These are phyloP conservation scores for Diplodia mutila DNA, from an alignment of 2,329 filamentous ascomycete species.

Conservation along the genomic window DNA sequence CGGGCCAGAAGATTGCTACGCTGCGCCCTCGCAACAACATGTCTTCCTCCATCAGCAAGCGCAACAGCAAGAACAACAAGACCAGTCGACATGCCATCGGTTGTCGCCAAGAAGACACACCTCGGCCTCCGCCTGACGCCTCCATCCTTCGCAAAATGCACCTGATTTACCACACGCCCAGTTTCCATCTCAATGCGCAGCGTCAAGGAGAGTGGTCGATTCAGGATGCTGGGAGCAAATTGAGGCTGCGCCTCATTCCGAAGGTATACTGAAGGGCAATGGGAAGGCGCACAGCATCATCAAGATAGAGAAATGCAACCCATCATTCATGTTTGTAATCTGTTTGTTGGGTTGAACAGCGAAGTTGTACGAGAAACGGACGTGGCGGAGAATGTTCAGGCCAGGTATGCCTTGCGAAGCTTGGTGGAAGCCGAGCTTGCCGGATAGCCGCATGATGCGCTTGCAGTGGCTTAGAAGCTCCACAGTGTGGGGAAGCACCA, in stretches of 20 bases:
- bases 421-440: not conserved
- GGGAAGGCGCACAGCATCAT: not conserved
- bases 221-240: not conserved
- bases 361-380: not conserved
- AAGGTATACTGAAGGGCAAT: too few relatives aligned
- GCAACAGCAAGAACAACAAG: too few relatives aligned
- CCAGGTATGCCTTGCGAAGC: conserved; percentile 8
- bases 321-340: too few relatives aligned
- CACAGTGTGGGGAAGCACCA: conserved; percentile 16
- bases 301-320: not conserved
- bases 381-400: not conserved
- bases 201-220: not conserved
- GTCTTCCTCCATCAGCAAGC: not conserved
- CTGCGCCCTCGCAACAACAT: not conserved
- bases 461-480: not conserved
- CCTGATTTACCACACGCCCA: too few relatives aligned
- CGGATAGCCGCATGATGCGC: conserved; percentile 11
- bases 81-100: too few relatives aligned
- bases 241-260: not conserved
- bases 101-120: too few relatives aligned
- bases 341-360: not conserved
- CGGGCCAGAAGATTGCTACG: not conserved
- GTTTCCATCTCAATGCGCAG: not conserved
- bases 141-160: too few relatives aligned
- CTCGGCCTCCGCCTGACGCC: too few relatives aligned